Evolutionary conservation across 2,329 filamentous ascomycete species (phyloP), one percentile per base, ranked within the genome.

Genomic region (Falciphora oryzae): DNA sequence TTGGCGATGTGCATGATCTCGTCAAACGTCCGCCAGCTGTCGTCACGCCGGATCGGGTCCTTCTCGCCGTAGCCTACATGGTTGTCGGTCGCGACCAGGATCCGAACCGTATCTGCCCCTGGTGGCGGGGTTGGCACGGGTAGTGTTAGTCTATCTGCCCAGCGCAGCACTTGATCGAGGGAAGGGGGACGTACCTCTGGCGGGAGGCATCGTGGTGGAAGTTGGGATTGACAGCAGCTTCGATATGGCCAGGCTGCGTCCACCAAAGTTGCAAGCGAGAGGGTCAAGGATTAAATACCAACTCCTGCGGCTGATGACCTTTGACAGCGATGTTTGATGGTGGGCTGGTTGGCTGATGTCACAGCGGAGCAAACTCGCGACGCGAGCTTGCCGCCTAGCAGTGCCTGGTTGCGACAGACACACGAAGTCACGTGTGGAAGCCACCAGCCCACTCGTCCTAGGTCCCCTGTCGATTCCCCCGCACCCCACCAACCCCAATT

Each of bases 1-100:
- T 89, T 91, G 27, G 94, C 95, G 57, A 98, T 79, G 68, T 88
- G 89, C 90, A 99, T 92, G 67, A 97, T 87, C 77, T 99, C 95
- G 75, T 99, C 90, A 78, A 99, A 99, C 3, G 90, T 92, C 74
- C 88, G 90, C 93, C 94, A 98, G 77, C 93, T 97, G 76, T 99
- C 95, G 75, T 98, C 92, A 69, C 93, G 94, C n/a, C 95, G 92
- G 66, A 95, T 91, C 1, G 92, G 86, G 75, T 99, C 93, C 71
- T 93, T 89, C 78, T 99, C 95, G 73, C 92, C 91, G 77, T 93
- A 98, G 63, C 95, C 95, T 66, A 99, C 95, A 89, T 99, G 95
- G 71, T 96, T 98, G 75, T 99, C 95, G 22, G 94, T 98, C 56
- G 95, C 89, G 66, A 99, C 85, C 53, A 99, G 87, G 69, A 99